Evolutionary conservation across 139 green algal genomes (phyloP).

Genomic region (Chlamydomonas sp.): DNA sequence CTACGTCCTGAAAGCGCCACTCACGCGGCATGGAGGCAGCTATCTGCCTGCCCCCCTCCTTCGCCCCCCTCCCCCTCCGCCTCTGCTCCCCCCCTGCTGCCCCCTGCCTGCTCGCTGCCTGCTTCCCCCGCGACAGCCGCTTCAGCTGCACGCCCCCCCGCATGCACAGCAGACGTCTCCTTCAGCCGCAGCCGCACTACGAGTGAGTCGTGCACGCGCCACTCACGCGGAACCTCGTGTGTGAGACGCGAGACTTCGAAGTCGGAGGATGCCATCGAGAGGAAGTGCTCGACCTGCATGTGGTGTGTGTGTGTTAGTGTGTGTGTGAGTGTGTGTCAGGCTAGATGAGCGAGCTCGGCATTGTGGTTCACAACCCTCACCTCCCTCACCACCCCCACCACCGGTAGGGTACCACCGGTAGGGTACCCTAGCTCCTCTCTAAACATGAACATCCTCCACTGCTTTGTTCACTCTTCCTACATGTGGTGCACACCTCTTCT

Average conservation of each 20-base stretch:
- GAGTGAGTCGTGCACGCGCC: conserved; percentile 7
- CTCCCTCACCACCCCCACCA: neutral
- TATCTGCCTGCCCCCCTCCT: too few species aligned
- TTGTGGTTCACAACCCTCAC: neutral
- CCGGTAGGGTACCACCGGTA: neutral
- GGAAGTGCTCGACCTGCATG: conserved; percentile 13
- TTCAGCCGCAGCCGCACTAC: neutral
- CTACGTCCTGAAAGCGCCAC: too few species aligned
- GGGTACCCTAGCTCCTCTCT: neutral
- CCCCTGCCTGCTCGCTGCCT: too few species aligned
- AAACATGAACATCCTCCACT: neutral
- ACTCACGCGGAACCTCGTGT: conserved; percentile 10
- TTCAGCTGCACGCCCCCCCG: too few species aligned
- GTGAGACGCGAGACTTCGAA: conserved; percentile 4
- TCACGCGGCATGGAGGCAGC: too few species aligned
- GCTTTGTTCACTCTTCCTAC: neutral
- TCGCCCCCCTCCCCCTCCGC: too few species aligned
- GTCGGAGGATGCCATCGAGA: neutral
- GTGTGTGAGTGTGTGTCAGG: neutral
- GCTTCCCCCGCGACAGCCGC: too few species aligned
- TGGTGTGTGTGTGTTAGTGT: neutral
- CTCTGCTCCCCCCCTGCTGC: too few species aligned
- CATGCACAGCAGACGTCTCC: too few species aligned
- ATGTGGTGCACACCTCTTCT: conserved; percentile 12
- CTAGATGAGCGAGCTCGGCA: neutral